These are phyloP conservation scores for Daldinia caldariorum DNA, from an alignment of 495 filamentous ascomycete genomes.

Conservation along the genomic window DNA sequence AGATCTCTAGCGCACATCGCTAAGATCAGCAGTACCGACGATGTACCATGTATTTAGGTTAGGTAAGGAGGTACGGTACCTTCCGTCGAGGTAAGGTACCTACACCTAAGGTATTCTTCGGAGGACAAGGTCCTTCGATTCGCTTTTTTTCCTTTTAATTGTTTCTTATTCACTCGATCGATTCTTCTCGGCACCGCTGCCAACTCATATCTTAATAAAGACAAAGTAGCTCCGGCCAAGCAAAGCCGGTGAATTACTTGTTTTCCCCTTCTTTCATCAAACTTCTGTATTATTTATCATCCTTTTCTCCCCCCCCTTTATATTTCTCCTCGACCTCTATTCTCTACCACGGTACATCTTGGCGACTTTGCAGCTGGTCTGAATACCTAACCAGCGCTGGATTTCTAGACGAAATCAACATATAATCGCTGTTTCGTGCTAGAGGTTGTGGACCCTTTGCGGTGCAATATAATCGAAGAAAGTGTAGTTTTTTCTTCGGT, in stretches of 20 bases:
- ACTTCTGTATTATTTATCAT: background rate
- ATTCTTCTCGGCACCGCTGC: slow-evolving; percentile 22
- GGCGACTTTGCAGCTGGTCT: slow-evolving; percentile 38
- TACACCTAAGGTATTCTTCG: slow-evolving; percentile 12
- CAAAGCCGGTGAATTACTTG: background rate
- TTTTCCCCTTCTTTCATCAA: slow-evolving; percentile 4
- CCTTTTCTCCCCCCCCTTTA: slow-evolving; percentile 2
- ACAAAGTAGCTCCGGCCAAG: slow-evolving; percentile 6
- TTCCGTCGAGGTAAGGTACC: no score
- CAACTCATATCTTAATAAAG: slow-evolving; percentile 17
- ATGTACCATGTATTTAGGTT: no score
- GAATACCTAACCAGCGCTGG: slow-evolving; percentile 27
- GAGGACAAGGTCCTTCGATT: slow-evolving; percentile 24
- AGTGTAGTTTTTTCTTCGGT: background rate
- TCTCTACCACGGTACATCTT: slow-evolving; percentile 7
- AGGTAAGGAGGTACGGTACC: no score
- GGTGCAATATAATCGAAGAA: background rate
- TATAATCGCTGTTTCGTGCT: background rate
- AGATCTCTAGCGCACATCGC: slow-evolving; percentile 33
- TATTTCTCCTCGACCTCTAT: slow-evolving; percentile 11
- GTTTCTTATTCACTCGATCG: slow-evolving; percentile 15
- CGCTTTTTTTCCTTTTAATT: background rate
- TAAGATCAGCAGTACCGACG: slow-evolving; percentile 13
- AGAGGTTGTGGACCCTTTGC: background rate
- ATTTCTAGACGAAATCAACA: slow-evolving; percentile 34